Base-by-base conservation (phyloP, 176 grass and related monocot genomes). In the Tillandsia leiboldiana region DNA sequence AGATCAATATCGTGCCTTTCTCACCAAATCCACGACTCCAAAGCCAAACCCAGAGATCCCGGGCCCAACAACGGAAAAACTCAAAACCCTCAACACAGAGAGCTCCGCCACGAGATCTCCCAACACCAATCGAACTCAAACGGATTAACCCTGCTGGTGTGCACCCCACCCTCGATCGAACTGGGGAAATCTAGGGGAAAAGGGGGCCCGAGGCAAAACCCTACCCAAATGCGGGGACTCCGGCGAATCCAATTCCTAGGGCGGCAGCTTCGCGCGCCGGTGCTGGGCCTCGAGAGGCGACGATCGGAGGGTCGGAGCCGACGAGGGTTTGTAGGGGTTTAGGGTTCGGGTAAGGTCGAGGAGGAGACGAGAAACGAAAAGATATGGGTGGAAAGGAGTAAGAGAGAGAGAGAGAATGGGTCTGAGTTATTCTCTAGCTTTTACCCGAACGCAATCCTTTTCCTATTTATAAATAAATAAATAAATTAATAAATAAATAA, bases 211-310 rank as follows among this genome's bases (percentile, higher is more conserved):
- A 59, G 2, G 17, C 56, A 61, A 61, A 61, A 61, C 56, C 56
- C 56, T 61, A 61, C 17, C 56, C 56, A 61, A 61, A 61, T 61
- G 56, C 22, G 22, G 56, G n/a, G 56, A 17, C 56, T 61, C 56
- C 6, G 17, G 17, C 15, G n/a, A 61, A 22, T 61, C 56, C 56
- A n/a, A 61, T 7, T 10, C 22, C 22, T 17, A 18, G 56, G 56
- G 56, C 56, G 17, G 10, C 56, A n/a, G 15, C 24, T 24, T 24
- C 12, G 56, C 33, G n/a, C 15, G 7, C 22, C 56, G 56, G 9
- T 9, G 1, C 17, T 14, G 56, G 2, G 22, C 9, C 56, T 61
- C 56, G 17, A 23, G 56, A 22, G 8, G 3, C 56, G 22, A 10
- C 56, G 56, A 23, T 61, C 13, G 56, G 22, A 3, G 5, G 17